Conservation (phyloP, 1,284 basidiomycete genomes). For the Leccinum angustisporum region DNA sequence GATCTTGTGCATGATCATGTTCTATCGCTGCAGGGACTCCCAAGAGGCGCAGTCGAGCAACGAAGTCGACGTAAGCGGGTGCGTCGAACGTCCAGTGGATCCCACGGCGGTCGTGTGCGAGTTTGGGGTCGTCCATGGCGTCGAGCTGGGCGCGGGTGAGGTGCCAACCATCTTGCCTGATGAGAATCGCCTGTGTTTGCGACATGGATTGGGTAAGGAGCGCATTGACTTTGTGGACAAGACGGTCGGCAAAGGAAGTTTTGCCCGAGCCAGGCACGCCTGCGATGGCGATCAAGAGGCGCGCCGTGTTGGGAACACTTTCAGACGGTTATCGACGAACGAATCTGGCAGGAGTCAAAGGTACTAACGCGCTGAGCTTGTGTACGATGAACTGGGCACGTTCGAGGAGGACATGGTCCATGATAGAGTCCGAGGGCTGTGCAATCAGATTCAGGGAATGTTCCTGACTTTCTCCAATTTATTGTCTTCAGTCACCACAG, state of each 20-base stretch:
- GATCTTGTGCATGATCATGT: neutral
- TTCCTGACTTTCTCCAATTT: neutral
- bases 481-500: neutral
- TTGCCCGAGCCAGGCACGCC: constrained; percentile 88
- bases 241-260: constrained; percentile 61
- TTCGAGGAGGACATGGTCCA: constrained; percentile 35
- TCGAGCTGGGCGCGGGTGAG: constrained; percentile 66
- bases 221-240: constrained; percentile 40
- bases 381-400: constrained; percentile 31
- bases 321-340: neutral
- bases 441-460: no score
- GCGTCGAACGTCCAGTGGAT: constrained; percentile 77
- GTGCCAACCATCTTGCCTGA: constrained; percentile 89
- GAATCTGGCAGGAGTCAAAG: fast-evolving
- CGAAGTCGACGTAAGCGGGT: constrained; percentile 62
- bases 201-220: constrained; percentile 25
- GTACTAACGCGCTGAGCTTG: constrained; percentile 25
- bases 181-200: constrained; percentile 47
- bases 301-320: constrained; percentile 24
- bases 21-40: neutral
- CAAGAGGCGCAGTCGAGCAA: constrained; percentile 49
- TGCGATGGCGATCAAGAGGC: constrained; percentile 74
- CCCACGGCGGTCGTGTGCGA: constrained; percentile 70
- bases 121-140: constrained; percentile 64
- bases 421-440: no score